Conservation (phyloP, 2,329 filamentous ascomycete species). For the Leptographium radiaticola region DNA sequence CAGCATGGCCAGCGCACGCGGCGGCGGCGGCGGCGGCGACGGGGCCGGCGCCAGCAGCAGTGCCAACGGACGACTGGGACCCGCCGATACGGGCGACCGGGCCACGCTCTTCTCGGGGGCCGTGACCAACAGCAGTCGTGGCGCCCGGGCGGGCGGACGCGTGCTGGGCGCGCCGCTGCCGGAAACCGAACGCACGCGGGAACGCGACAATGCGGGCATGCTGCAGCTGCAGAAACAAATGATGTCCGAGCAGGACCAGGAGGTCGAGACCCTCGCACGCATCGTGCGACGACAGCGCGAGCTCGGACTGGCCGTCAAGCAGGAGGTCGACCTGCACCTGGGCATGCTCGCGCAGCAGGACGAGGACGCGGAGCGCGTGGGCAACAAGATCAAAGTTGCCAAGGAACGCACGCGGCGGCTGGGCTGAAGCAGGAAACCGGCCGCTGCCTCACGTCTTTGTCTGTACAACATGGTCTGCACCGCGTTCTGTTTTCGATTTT, state of each 20-base stretch:
- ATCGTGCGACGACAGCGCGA: conserved; percentile 62
- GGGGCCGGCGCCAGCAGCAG: conserved; percentile 26
- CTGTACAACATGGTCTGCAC: too few species aligned
- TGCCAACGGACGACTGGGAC: conserved; percentile 20
- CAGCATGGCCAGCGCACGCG: conserved; percentile 29
- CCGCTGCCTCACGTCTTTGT: too few species aligned
- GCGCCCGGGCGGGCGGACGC: conserved; percentile 35
- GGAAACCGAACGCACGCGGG: conserved; percentile 64
- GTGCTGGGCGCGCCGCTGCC: conserved; percentile 60
- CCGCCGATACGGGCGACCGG: conserved; percentile 34
- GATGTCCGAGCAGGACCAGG: conserved; percentile 62
- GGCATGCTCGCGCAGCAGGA: conserved; percentile 55
- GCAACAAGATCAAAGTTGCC: conserved; percentile 59
- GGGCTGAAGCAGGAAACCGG: neutral
- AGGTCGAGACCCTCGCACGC: conserved; percentile 53
- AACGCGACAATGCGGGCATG: conserved; percentile 64
- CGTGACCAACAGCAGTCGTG: conserved; percentile 13
- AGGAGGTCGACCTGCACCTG: conserved; percentile 60
- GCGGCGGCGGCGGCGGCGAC: conserved; percentile 29
- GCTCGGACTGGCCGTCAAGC: conserved; percentile 64
- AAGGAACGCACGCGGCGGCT: conserved; percentile 46
- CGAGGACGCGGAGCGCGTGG: conserved; percentile 51
- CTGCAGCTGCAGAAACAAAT: conserved; percentile 60
- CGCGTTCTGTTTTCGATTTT: too few species aligned
- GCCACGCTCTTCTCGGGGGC: conserved; percentile 31